Conservation (phyloP, 768 basidiomycete genomes). For the Fibroporia radiculosa region DNA sequence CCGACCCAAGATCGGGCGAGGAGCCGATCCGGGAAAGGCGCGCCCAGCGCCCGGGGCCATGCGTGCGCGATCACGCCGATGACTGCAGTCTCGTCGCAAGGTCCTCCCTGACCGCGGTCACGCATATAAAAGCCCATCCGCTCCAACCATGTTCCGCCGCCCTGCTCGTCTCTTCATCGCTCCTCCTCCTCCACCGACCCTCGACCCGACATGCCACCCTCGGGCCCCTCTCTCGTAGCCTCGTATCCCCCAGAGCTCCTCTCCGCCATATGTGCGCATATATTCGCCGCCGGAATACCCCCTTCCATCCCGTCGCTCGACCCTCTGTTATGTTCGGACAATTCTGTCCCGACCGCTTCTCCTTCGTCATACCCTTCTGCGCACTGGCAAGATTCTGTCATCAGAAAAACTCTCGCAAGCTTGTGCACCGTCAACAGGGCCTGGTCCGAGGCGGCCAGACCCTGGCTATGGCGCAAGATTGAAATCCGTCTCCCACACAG, state of each 20-base stretch:
- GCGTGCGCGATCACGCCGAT: slow-evolving; percentile 6
- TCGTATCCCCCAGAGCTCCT: slow-evolving; percentile 69
- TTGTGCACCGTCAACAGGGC: slow-evolving; percentile 73
- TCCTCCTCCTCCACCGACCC: not conserved
- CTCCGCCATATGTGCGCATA: slow-evolving; percentile 61
- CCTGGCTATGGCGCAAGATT: slow-evolving; percentile 80
- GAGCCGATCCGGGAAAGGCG: slow-evolving; percentile 1
- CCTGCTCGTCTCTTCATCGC: not conserved
- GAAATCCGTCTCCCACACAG: slow-evolving; percentile 79
- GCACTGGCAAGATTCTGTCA: slow-evolving; percentile 60
- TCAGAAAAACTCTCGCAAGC: slow-evolving; percentile 56
- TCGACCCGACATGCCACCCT: not conserved
- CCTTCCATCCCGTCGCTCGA: slow-evolving; percentile 56
- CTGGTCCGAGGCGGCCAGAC: slow-evolving; percentile 79
- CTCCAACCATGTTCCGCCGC: not conserved
- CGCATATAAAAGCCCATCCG: not conserved
- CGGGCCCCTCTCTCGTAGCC: slow-evolving; percentile 18
- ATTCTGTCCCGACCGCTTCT: slow-evolving; percentile 45
- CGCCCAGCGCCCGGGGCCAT: slow-evolving; percentile 1
- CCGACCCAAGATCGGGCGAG: not conserved
- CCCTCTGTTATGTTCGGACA: slow-evolving; percentile 45
- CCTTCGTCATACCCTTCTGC: slow-evolving; percentile 70
- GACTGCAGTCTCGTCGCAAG: not conserved
- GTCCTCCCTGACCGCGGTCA: slow-evolving; percentile 1
- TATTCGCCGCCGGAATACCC: slow-evolving; percentile 59